Base-by-base conservation (phyloP, 148 eudicot species). In the Oxyria digyna region DNA sequence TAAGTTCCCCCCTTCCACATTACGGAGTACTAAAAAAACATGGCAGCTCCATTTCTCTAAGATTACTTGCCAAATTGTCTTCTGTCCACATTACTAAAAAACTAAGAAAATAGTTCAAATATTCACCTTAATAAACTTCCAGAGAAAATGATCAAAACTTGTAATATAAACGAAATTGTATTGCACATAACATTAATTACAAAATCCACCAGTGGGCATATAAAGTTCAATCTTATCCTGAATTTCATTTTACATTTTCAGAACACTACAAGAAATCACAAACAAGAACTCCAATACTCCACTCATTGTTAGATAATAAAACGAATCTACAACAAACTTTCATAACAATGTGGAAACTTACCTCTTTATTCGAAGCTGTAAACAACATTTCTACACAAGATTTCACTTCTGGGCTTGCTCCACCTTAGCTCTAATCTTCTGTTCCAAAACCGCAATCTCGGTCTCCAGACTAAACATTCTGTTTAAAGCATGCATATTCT, bases 391-490 rank as follows among this genome's bases (percentile, higher is more conserved):
- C n/a, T 17, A 62, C 14, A 38, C 17, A 45, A 37, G 20, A 64
- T 24, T 88, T 81, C n/a, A 87, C 80, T 88, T 87, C 68, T 84
- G 87, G 68, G 26, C 74, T 72, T 88, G 96, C 81, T 88, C 97
- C 81, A 91, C 86, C 74, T 91, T 91, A 8, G 96, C 96, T 77
- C 97, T 75, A 68, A 91, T 84, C 80, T 91, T 91, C 85, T 91
- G 92, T 74, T 91, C 97, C 82, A 91, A 75, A 3, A 91, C 82
- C 32, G 93, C 83, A 37, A 89, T 77, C 78, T 89, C 97, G 4
- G 97, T 91, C 80, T 91, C 97, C 11, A 91, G 89, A 74, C 85
- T 89, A 69, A 89, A 91, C 97, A 91, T 91, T 79, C 97, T 76
- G 79, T 91, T 91, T 15, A 91, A 76, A 31, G 97, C 97, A 67